Base-by-base conservation (phyloP, 768 basidiomycete species). In the Plicaturopsis crispa region DNA sequence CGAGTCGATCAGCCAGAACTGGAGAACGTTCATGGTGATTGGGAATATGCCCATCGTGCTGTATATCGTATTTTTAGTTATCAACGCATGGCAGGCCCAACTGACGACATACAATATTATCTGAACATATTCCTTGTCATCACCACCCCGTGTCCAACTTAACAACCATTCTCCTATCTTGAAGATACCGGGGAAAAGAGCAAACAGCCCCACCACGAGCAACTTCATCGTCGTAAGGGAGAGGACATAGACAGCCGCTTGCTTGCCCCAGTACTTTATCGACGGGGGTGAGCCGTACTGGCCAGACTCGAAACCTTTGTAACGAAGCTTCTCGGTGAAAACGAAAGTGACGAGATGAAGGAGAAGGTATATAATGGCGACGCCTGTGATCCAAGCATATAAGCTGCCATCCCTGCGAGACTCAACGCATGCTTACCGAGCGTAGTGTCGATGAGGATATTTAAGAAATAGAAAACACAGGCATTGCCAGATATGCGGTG, bases 1-100 rank as follows among this genome's bases (percentile, higher is more conserved):
- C 0, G 86, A 84, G 61, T 96, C 90, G 41, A 96, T 92, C 36
- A 96, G 65, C 80, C 92, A 92, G 70, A 97, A 97, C 55, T 98
- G 94, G 8, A 89, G 48, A 24, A 90, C 62, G 57, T 91, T 91
- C 86, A 89, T 88, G 31, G 80, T 62, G 47, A 86, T 84, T 1
- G 91, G 92, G 62, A 93, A 91, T 36, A 94, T 59, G 37, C 89
- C 88, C 88, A 97, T 92, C 17, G 82, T 83, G 48, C 85, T 89
- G 46, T 17, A 22, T 5, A n/a, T n/a, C n/a, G n/a, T n/a, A n/a
- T n/a, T n/a, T n/a, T n/a, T n/a, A n/a, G n/a, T 20, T 17, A 33
- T 42, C 11, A 31, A 16, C 1, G n/a, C 21, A 39, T 16, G 11
- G 24, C 12, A 18, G n/a, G n/a, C n/a, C n/a, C n/a, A n/a, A n/a